These are phyloP conservation scores for Aspergillus melleus DNA, from an alignment of 2,329 filamentous ascomycete species.

Conservation along the genomic window DNA sequence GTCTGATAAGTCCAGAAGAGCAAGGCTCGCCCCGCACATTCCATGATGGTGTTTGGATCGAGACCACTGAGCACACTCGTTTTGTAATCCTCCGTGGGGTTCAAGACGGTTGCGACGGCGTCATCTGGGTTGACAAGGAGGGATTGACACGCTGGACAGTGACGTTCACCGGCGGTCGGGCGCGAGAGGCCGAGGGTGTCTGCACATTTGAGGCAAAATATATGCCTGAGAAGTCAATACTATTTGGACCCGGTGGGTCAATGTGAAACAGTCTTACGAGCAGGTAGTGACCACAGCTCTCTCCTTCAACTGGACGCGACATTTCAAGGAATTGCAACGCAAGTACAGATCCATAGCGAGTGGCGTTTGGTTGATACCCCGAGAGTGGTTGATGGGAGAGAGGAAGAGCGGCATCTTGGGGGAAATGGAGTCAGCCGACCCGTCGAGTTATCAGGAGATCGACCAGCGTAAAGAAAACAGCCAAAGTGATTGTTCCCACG, in stretches of 20 bases:
- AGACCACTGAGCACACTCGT: constrained; percentile 81
- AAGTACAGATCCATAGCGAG: constrained; percentile 69
- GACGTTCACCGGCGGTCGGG: constrained; percentile 53
- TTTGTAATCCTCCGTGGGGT: constrained; percentile 86
- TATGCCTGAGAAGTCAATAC: constrained; percentile 60
- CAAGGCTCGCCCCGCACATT: constrained; percentile 76
- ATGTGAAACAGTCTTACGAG: constrained; percentile 57
- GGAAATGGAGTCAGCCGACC: neutral
- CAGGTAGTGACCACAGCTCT: constrained; percentile 85
- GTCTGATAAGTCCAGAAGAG: constrained; percentile 87
- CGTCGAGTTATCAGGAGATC: no score
- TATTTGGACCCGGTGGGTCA: neutral
- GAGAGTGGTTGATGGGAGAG: neutral
- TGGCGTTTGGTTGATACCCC: no score
- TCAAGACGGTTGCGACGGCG: constrained; percentile 68
- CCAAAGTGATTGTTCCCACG: neutral
- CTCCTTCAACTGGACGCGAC: constrained; percentile 67
- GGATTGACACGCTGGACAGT: constrained; percentile 75
- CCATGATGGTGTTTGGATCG: constrained; percentile 78
- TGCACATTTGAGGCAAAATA: constrained; percentile 79
- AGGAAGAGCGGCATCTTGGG: no score
- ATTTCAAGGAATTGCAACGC: constrained; percentile 78
- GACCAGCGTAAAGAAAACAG: neutral
- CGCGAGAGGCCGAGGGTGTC: constrained; percentile 62
- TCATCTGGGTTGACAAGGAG: constrained; percentile 71